A percentile compares a stretch with the other conserved stretches of the same genome.
Conservation (phyloP, 2,329 filamentous ascomycete genomes). For the Gliomastix tumulicola region DNA sequence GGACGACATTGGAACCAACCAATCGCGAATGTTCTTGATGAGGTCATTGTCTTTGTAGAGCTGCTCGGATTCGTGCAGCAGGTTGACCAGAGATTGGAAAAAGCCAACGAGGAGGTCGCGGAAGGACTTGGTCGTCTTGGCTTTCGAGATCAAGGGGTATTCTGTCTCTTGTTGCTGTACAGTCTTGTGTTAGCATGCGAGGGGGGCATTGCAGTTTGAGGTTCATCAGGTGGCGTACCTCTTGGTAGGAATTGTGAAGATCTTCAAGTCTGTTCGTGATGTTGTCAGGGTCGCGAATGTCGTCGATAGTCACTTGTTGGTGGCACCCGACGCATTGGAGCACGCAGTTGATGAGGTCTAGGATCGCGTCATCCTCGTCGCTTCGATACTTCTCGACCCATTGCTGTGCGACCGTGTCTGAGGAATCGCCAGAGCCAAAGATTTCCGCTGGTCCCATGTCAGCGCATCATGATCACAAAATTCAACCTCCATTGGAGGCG, state of each 20-base stretch:
- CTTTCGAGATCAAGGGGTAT: slow-evolving; percentile 83
- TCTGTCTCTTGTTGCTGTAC: slow-evolving; percentile 71
- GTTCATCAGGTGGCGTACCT: slow-evolving; percentile 41
- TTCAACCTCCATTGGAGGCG: slow-evolving; percentile 12
- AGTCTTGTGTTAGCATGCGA: slow-evolving; percentile 17
- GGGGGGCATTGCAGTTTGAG: too few relatives aligned
- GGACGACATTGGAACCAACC: slow-evolving; percentile 87
- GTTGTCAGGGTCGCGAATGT: slow-evolving; percentile 86
- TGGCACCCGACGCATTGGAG: slow-evolving; percentile 73
- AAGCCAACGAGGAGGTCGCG: slow-evolving; percentile 72
- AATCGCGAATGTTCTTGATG: slow-evolving; percentile 82
- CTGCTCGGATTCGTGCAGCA: slow-evolving; percentile 74
- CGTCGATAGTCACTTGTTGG: slow-evolving; percentile 68
- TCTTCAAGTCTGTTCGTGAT: slow-evolving; percentile 71
- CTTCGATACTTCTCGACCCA: slow-evolving; percentile 54
- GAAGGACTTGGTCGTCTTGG: slow-evolving; percentile 71
- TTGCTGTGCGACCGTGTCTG: slow-evolving; percentile 49
- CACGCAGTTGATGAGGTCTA: slow-evolving; percentile 60
- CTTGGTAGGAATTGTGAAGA: slow-evolving; percentile 81
- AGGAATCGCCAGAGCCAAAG: slow-evolving; percentile 50
- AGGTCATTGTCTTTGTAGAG: slow-evolving; percentile 72
- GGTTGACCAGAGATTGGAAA: slow-evolving; percentile 67
- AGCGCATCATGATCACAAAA: too few relatives aligned
- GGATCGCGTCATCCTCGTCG: slow-evolving; percentile 46
- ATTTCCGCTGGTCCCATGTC: slow-evolving; percentile 55